Base-by-base conservation (phyloP, 75 land plant species). In the Adiantum capillusveneris region DNA sequence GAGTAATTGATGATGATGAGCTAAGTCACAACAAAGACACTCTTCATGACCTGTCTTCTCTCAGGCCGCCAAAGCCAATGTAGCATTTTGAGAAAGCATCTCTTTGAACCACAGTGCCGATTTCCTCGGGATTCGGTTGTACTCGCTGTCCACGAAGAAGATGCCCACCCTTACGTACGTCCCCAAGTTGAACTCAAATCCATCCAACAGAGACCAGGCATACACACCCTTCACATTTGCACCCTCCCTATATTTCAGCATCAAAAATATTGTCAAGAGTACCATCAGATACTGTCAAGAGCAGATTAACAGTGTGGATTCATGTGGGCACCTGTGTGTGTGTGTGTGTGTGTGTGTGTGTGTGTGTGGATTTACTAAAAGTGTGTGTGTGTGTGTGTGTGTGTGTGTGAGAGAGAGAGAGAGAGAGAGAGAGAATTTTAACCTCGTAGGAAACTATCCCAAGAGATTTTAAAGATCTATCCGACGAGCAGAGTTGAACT, bases 161-260 rank as follows among this genome's bases (percentile, higher is more conserved):
- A 41, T 41, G 43, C 43, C 43, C 43, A 41, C 43, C 14, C 43
- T 41, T 9, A 41, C 43, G 14, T 14, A 9, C 43, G 14, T 41
- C 12, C 43, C 43, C 43, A 41, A 41, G 14, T 41, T 41, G 43
- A 41, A 41, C 43, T 41, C 43, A 41, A 41, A 41, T 41, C 43
- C 43, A 41, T 41, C 43, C 14, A 41, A 9, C 43, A 41, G 14
- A 41, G 43, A 41, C 43, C 43, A 41, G 9, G 43, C 43, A 41
- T 9, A 41, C 14, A 41, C 43, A 14, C 43, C 43, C 14, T 41
- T 41, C 43, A 41, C 43, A 41, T 41, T 41, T 41, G 43, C 43
- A 41, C 43, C 43, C 43, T 41, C 43, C 12, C 43, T 41, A 14
- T 41, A 41, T 9, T 14, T 9, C 9, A 41, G 14, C 43, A 41